Conservation (phyloP, 176 grass and related monocot genomes). For the Aegilops speltoides region DNA sequence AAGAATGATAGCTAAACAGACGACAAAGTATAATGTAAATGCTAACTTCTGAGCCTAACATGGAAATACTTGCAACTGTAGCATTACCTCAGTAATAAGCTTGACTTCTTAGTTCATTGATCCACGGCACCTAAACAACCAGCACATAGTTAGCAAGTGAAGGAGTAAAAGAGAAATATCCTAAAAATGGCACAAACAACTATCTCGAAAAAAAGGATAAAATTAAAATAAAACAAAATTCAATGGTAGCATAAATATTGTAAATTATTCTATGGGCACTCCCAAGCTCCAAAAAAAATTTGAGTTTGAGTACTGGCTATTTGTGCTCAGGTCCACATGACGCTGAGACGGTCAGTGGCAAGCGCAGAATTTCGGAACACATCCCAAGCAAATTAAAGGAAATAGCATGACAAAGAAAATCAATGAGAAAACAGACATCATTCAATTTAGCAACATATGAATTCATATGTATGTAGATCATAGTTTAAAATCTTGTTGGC, state of each 20-base stretch:
- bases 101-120: constrained; percentile 85
- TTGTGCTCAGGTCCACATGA: not conserved
- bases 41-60: not conserved
- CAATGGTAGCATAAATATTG: constrained; percentile 1
- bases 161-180: constrained; percentile 24
- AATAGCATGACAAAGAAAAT: constrained; percentile 17
- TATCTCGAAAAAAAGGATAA: constrained; percentile 4
- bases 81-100: constrained; percentile 13
- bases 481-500: not conserved
- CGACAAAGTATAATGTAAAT: not conserved
- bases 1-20: constrained; percentile 6
- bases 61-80: not conserved
- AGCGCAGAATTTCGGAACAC: not conserved
- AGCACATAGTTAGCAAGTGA: constrained; percentile 22
- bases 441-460: not conserved
- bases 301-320: not conserved
- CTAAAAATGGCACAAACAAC: constrained; percentile 6
- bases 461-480: constrained; percentile 7
- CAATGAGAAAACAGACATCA: not conserved
- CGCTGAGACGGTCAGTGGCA: not conserved
- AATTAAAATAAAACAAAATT: constrained; percentile 19
- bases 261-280: not conserved
- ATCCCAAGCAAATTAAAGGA: not conserved
- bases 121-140: constrained; percentile 83
- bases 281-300: not conserved